Evolutionary conservation across 768 basidiomycete species (phyloP).

Genomic region (Jaapia argillacea): DNA sequence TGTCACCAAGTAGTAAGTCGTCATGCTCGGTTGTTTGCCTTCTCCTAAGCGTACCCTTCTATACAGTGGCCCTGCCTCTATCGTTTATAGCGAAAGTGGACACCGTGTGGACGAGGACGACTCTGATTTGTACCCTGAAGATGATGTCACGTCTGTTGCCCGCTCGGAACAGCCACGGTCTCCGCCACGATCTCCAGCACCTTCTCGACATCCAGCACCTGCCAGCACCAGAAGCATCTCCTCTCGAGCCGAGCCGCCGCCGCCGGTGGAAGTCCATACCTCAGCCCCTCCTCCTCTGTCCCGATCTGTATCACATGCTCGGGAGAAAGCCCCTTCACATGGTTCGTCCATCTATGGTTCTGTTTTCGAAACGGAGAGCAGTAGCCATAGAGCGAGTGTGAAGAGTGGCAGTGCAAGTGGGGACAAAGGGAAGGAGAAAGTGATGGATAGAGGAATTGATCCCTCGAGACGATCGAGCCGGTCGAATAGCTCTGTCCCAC

Average conservation of each 20-base stretch:
- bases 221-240: constrained; percentile 3
- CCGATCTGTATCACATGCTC: background rate
- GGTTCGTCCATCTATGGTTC: too few species aligned
- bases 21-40: background rate
- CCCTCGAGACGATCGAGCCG: background rate
- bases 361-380: too few species aligned
- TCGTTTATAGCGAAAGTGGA: constrained; percentile 75
- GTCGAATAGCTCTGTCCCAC: too few species aligned
- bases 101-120: constrained; percentile 69
- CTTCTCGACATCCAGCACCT: constrained; percentile 35
- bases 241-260: constrained; percentile 6
- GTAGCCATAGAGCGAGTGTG: background rate
- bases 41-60: background rate
- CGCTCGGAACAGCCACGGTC: constrained; percentile 32
- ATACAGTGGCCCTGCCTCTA: constrained; percentile 64
- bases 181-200: constrained; percentile 42
- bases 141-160: constrained; percentile 34
- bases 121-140: constrained; percentile 53
- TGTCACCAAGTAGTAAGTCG: constrained; percentile 60
- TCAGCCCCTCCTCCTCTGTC: background rate
- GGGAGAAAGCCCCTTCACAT: background rate
- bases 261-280: constrained; percentile 4
- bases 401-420: background rate
- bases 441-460: background rate
- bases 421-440: background rate